Evolutionary conservation across 305 asterid species (phyloP).

Genomic region (Andrographis paniculata): DNA sequence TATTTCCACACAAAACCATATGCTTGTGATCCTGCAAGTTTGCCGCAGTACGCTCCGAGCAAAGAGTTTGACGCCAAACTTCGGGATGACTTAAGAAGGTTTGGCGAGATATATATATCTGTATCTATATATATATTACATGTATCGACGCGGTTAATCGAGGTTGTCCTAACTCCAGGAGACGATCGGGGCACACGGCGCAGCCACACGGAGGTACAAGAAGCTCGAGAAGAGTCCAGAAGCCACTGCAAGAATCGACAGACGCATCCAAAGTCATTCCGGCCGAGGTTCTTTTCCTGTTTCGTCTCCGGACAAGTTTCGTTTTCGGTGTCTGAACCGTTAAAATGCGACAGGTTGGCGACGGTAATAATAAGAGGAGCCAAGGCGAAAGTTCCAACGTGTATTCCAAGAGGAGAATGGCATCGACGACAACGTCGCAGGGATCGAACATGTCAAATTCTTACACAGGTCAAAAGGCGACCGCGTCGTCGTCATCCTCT

Average conservation of each 20-base stretch:
- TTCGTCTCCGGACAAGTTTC: not conserved
- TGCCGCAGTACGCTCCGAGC: slow-evolving; percentile 85
- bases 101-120: slow-evolving; percentile 17
- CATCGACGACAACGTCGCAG: slow-evolving; percentile 34
- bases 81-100: slow-evolving; percentile 74
- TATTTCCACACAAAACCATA: slow-evolving; percentile 65
- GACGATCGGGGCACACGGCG: slow-evolving; percentile 26
- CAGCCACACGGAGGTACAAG: slow-evolving; percentile 30
- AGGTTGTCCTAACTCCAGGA: slow-evolving; percentile 73
- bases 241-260: slow-evolving; percentile 40
- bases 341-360: slow-evolving; percentile 29
- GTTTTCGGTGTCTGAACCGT: not conserved
- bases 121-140: not conserved
- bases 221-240: slow-evolving; percentile 43
- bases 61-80: slow-evolving; percentile 89
- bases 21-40: slow-evolving; percentile 72
- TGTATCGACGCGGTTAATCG: slow-evolving; percentile 71
- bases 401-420: slow-evolving; percentile 32
- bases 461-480: slow-evolving; percentile 47
- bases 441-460: slow-evolving; percentile 23
- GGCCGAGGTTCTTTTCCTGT: slow-evolving; percentile 40
- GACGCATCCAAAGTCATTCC: slow-evolving; percentile 36
- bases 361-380: slow-evolving; percentile 29
- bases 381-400: slow-evolving; percentile 23
- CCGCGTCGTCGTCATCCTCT: slow-evolving; percentile 31